phyloP scores from a whole-genome alignment of 1,139 yeast genomes.

The Saccharomycopsis hybrid region DNA sequence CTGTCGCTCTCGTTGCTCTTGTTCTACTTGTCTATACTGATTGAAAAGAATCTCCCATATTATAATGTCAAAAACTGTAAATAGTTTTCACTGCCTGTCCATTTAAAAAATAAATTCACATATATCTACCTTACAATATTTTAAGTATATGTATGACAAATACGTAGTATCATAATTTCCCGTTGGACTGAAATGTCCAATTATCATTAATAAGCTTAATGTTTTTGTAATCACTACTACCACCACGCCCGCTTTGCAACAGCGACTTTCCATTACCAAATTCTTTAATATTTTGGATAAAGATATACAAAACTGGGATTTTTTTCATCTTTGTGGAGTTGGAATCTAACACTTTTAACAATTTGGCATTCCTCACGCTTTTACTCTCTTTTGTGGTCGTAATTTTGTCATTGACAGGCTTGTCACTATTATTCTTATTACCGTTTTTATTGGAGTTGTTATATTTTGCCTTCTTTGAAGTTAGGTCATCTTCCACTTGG shows the following conservation, averaged over 20 bases:
- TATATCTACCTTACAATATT: too few relatives aligned
- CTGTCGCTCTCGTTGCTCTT: too few relatives aligned
- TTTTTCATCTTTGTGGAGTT: neutral
- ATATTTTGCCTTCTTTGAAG: neutral
- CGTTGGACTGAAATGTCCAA: constrained; percentile 5
- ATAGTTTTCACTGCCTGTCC: too few relatives aligned
- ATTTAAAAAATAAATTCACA: too few relatives aligned
- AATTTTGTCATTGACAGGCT: neutral
- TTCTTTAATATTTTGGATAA: constrained; percentile 2
- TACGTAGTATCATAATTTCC: too few relatives aligned
- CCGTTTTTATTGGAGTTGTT: neutral
- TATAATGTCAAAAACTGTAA: too few relatives aligned
- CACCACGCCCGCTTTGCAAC: too few relatives aligned
- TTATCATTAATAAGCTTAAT: constrained; percentile 5
- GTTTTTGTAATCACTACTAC: neutral
- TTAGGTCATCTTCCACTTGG: neutral
- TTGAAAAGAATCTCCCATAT: too few relatives aligned
- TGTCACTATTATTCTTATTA: neutral
- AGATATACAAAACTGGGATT: constrained; percentile 2
- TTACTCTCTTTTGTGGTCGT: neutral
- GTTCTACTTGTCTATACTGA: too few relatives aligned
- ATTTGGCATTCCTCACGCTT: neutral
- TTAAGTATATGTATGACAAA: too few relatives aligned
- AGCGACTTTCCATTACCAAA: neutral
- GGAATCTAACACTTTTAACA: neutral